A percentile compares a stretch with the other conserved stretches of the same genome.
phyloP scores from a whole-genome alignment of 768 basidiomycete genomes.

The Boletus sensibilis region DNA sequence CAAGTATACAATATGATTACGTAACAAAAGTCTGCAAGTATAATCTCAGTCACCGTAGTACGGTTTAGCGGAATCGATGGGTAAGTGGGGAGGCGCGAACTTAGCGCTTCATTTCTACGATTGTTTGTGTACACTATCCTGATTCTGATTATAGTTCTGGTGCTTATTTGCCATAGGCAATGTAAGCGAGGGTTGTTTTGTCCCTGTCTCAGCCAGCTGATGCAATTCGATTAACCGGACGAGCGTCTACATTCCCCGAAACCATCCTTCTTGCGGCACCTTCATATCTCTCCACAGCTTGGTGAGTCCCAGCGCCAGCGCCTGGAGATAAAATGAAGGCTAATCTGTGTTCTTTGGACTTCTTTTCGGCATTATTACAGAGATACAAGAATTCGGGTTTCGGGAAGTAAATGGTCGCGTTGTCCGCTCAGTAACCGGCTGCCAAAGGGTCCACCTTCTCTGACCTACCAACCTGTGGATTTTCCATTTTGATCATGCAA shows the following conservation, averaged over 20 bases:
- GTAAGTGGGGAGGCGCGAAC: background rate
- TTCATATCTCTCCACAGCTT: slow-evolving; percentile 21
- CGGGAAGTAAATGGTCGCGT: background rate
- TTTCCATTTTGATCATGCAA: slow-evolving; percentile 3
- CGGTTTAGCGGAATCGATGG: background rate
- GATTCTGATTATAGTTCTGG: background rate
- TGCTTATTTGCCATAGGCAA: background rate
- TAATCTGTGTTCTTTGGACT: background rate
- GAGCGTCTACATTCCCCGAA: background rate
- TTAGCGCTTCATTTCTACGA: background rate
- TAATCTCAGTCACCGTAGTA: background rate
- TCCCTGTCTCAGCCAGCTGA: background rate
- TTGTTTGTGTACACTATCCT: background rate
- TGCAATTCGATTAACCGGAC: background rate
- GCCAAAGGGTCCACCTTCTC: slow-evolving; percentile 3
- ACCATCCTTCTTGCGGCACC: background rate
- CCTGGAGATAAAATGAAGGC: background rate
- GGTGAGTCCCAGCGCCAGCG: slow-evolving; percentile 18
- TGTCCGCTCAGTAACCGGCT: background rate
- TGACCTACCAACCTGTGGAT: slow-evolving; percentile 26
- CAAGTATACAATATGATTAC: slow-evolving; percentile 6
- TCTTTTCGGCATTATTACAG: background rate
- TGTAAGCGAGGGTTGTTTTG: background rate
- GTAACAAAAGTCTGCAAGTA: slow-evolving; percentile 3
- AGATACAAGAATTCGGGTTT: background rate